A percentile compares a stretch with the other conserved stretches of the same genome.
Conservation (phyloP, 2,329 filamentous ascomycete genomes). For the Pleomassaria siparia region DNA sequence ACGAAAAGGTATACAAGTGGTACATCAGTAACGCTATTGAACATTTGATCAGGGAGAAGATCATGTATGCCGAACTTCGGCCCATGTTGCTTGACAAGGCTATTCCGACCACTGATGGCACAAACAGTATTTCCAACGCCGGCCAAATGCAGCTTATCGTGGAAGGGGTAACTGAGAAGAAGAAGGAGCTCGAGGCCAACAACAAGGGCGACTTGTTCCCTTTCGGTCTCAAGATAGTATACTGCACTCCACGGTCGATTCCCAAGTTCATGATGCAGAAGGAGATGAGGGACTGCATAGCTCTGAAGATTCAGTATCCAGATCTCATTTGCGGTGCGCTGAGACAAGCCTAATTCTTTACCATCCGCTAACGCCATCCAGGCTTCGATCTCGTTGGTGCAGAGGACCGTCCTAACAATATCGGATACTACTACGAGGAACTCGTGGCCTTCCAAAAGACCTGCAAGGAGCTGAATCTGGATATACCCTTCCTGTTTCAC, state of each 20-base stretch:
- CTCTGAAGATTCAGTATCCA: slow-evolving; percentile 59
- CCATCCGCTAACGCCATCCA: slow-evolving; percentile 28
- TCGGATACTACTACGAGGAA: slow-evolving; percentile 60
- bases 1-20: slow-evolving; percentile 61
- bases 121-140: slow-evolving; percentile 53
- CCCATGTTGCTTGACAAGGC: slow-evolving; percentile 70
- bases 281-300: slow-evolving; percentile 63
- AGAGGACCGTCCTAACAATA: slow-evolving; percentile 63
- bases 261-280: slow-evolving; percentile 48
- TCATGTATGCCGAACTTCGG: slow-evolving; percentile 71
- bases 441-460: slow-evolving; percentile 59
- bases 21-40: slow-evolving; percentile 64
- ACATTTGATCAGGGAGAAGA: slow-evolving; percentile 64
- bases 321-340: slow-evolving; percentile 64
- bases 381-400: slow-evolving; percentile 70
- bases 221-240: slow-evolving; percentile 69
- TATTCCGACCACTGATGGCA: slow-evolving; percentile 62
- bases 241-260: slow-evolving; percentile 68
- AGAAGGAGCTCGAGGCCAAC: slow-evolving; percentile 41
- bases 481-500: slow-evolving; percentile 75
- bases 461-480: slow-evolving; percentile 52
- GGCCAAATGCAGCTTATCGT: slow-evolving; percentile 56
- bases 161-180: slow-evolving; percentile 55
- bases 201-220: slow-evolving; percentile 52
- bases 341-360: not conserved